A percentile compares a stretch with the other conserved stretches of the same genome.
phyloP scores from a whole-genome alignment of 2,329 filamentous ascomycete genomes.

The Drechslerella coelobrocha region DNA sequence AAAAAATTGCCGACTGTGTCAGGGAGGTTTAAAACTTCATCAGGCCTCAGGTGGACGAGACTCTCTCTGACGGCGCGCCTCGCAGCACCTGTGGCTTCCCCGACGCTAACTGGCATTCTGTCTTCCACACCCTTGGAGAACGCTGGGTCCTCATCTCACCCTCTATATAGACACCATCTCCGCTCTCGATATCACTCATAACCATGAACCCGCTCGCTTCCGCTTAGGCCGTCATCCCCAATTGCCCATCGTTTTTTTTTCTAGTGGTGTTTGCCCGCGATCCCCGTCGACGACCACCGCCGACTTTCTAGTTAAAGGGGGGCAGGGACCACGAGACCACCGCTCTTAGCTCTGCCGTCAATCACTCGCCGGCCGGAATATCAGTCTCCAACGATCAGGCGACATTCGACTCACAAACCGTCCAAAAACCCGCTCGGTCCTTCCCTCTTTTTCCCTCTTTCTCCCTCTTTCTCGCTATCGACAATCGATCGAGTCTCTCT shows the following conservation, averaged over 20 bases:
- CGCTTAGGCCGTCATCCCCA: not conserved
- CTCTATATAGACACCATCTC: not conserved
- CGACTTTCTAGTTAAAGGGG: not conserved
- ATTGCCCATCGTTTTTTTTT: not conserved
- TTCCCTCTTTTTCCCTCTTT: not conserved
- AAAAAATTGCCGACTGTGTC: too few relatives aligned
- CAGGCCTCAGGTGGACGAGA: too few relatives aligned
- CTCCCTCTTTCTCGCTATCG: too few relatives aligned
- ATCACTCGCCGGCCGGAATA: constrained; percentile 40
- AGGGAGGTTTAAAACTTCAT: too few relatives aligned
- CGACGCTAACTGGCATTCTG: not conserved
- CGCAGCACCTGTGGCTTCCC: not conserved
- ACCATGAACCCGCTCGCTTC: not conserved
- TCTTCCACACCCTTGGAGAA: not conserved
- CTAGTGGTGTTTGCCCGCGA: not conserved
- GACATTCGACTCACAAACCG: constrained; percentile 19
- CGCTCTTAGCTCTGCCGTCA: constrained; percentile 6
- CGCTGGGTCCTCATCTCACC: not conserved
- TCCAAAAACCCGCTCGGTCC: not conserved
- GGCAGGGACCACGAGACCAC: constrained; percentile 34
- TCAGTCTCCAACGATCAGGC: constrained; percentile 23
- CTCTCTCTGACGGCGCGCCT: not conserved
- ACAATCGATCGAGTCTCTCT: too few relatives aligned
- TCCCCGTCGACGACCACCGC: not conserved
- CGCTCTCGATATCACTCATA: not conserved